These are phyloP conservation scores for Pestalotiopsis sp. DNA, from an alignment of 2,329 filamentous ascomycete species.

Conservation along the genomic window DNA sequence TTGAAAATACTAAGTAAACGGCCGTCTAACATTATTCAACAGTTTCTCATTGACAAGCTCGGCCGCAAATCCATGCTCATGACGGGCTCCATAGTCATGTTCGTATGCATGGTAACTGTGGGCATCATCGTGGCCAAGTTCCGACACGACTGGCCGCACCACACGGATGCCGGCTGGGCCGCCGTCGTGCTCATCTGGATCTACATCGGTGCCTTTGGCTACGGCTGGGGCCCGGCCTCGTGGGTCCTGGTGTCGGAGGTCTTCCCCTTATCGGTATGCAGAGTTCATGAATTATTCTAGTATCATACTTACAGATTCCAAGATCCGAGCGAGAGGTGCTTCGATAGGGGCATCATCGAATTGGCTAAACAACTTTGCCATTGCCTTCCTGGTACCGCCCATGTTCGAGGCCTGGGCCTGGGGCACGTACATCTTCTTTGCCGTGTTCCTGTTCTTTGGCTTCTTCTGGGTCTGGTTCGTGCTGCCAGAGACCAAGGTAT, in stretches of 20 bases:
- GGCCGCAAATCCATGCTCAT: conserved; percentile 50
- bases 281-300: too few relatives aligned
- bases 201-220: conserved; percentile 63
- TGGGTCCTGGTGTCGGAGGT: conserved; percentile 58
- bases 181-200: conserved; percentile 50
- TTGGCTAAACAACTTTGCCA: conserved; percentile 65
- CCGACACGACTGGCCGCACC: conserved; percentile 50
- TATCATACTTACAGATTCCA: too few relatives aligned
- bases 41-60: conserved; percentile 49
- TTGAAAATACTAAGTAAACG: too few relatives aligned
- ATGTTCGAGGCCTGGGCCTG: conserved; percentile 53
- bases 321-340: conserved; percentile 63
- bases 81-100: conserved; percentile 46
- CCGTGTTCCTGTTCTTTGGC: conserved; percentile 60
- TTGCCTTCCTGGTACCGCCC: conserved; percentile 61
- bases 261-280: conserved; percentile 52
- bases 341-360: conserved; percentile 61
- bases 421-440: conserved; percentile 63
- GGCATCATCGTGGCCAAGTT: conserved; percentile 54
- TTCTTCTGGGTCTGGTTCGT: conserved; percentile 31
- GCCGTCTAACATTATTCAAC: neutral
- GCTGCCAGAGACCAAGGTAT: conserved; percentile 55
- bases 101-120: conserved; percentile 51
- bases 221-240: conserved; percentile 56
- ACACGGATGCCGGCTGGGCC: conserved; percentile 46